Evolutionary conservation across 2,329 filamentous ascomycete species (phyloP), one percentile per base, ranked within the genome.

Genomic region (Juglanconis sp.): DNA sequence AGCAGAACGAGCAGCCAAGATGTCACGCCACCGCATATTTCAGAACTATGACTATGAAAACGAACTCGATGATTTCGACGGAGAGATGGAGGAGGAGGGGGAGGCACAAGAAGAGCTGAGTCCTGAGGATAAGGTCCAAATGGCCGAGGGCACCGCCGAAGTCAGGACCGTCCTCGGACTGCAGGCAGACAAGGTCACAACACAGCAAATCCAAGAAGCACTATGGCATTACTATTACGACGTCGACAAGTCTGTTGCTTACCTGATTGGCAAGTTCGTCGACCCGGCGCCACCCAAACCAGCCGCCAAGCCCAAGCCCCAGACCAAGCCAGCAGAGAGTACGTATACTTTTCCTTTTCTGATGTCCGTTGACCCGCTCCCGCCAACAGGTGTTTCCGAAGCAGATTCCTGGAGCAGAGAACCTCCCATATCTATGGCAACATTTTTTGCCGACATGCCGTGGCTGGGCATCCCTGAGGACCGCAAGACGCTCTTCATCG

Each of bases 171-270:
- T 82, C 8, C 78, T 96, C n/a, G 88, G 86, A 6, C 73, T 77
- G 9, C 79, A 84, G 62, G 78, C 81, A 36, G 76, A 76, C 65
- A 86, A 84, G 63, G 80, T 88, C 67, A 83, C 80, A 40, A 76
- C 73, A 50, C 73, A 70, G 42, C 89, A 96, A 70, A 94, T 97
- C 64, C 87, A 96, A 72, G 94, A 98, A 63, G 85, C 93, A 0
- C 76, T 99, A 15, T 98, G 92, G 92, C 87, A 99, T 74, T 97
- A 97, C 74, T 98, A 94, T 73, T 98, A 93, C 72, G 93, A 99
- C 68, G 81, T 96, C 35, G 89, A 87, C 60, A 96, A 96, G 74
- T 87, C 91, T 1, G 88, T 96, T 42, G 81, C 84, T 59, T 97
- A 96, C 70, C 75, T 99, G 60, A 84, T 87, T 64, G 89, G 87